These are phyloP conservation scores for Lepidium africanum DNA, from an alignment of 345 rosid species.

Conservation along the genomic window DNA sequence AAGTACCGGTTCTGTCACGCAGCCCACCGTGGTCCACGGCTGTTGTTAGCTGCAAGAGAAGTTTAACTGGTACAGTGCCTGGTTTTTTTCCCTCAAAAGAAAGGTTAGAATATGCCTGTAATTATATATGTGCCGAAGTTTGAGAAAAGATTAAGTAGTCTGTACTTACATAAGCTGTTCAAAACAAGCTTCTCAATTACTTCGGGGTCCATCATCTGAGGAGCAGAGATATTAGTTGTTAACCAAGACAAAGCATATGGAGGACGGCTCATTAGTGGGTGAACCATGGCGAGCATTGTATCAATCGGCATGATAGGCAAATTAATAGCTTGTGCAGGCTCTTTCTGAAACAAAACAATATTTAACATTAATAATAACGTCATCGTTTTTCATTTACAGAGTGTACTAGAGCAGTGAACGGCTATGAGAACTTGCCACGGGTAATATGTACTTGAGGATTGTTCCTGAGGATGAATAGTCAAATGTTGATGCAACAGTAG, in stretches of 20 bases:
- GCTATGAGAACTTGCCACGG: conserved; percentile 47
- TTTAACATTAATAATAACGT: conserved; percentile 1
- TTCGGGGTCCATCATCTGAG: conserved; percentile 62
- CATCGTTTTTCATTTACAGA: neutral
- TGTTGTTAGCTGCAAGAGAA: conserved; percentile 63
- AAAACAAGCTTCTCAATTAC: conserved; percentile 60
- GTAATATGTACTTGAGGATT: conserved; percentile 59
- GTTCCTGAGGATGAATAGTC: conserved; percentile 73
- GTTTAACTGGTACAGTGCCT: conserved; percentile 73
- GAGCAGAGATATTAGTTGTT: conserved; percentile 51
- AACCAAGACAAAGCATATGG: conserved; percentile 62
- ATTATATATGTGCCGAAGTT: neutral
- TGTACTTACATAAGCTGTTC: conserved; percentile 54
- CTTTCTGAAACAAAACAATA: conserved; percentile 38
- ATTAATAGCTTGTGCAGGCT: conserved; percentile 55
- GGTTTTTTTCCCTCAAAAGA: neutral
- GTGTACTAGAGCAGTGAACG: neutral
- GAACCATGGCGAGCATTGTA: conserved; percentile 44
- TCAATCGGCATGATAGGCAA: conserved; percentile 64
- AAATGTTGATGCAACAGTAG: conserved; percentile 68
- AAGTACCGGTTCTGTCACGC: conserved; percentile 46
- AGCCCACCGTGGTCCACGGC: conserved; percentile 58
- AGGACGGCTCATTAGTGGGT: conserved; percentile 58
- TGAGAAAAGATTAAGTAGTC: neutral
- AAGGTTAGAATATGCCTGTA: neutral